phyloP scores from a whole-genome alignment of 2,329 filamentous ascomycete species.

The Talaromyces sp. region DNA sequence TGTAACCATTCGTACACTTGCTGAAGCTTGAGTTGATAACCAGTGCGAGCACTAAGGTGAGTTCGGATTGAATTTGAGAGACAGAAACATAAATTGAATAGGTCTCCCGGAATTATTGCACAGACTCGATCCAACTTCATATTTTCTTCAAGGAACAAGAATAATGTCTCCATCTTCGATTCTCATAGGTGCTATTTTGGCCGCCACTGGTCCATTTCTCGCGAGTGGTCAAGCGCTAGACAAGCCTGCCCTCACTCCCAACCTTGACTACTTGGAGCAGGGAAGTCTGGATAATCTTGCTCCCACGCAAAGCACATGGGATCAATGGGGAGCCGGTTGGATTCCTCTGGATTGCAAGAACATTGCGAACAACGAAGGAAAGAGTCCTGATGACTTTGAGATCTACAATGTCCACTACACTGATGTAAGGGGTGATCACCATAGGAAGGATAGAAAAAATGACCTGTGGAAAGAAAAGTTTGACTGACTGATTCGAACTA shows the following conservation, averaged over 20 bases:
- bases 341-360: constrained; percentile 13
- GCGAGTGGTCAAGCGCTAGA: constrained; percentile 5
- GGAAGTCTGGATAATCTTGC: constrained; percentile 5
- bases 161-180: constrained; percentile 1
- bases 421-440: not conserved
- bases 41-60: not conserved
- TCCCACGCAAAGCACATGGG: constrained; percentile 5
- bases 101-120: not conserved
- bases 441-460: not conserved
- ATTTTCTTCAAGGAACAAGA: not conserved
- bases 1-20: not conserved
- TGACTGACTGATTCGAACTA: not conserved
- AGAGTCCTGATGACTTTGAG: constrained; percentile 15
- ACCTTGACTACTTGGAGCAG: constrained; percentile 12
- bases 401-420: constrained; percentile 11
- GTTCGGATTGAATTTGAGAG: not conserved
- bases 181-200: not conserved
- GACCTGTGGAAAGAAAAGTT: no score
- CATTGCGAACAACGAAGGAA: constrained; percentile 12
- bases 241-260: constrained; percentile 9
- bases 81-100: not conserved
- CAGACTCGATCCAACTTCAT: not conserved
- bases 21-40: not conserved
- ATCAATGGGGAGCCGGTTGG: constrained; percentile 9
- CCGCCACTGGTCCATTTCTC: not conserved